Conservation (phyloP, 2,329 filamentous ascomycete species). For the Mariannaea elegans region DNA sequence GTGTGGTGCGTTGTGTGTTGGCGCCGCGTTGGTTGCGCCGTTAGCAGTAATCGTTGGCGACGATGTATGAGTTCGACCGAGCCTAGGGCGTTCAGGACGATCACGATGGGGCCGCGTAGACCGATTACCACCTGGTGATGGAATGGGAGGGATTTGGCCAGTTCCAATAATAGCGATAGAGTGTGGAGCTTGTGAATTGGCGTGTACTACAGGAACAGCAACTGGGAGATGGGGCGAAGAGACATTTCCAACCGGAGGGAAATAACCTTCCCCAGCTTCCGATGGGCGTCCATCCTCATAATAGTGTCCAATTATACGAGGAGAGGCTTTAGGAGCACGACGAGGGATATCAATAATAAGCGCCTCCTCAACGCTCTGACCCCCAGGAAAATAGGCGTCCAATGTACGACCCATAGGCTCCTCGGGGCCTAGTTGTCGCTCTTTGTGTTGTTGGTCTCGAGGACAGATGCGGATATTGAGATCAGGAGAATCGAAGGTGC, state of each 20-base stretch:
- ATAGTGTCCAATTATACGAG: conserved; percentile 55
- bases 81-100: conserved; percentile 66
- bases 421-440: conserved; percentile 83
- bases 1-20: conserved; percentile 47
- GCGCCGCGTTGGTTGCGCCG: conserved; percentile 48
- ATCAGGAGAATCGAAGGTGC: conserved; percentile 90
- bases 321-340: conserved; percentile 81
- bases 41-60: conserved; percentile 76
- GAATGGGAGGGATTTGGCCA: conserved; percentile 80
- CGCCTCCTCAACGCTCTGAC: conserved; percentile 88
- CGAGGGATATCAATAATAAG: conserved; percentile 89
- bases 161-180: conserved; percentile 85
- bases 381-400: conserved; percentile 84
- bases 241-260: conserved; percentile 70
- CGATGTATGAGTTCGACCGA: conserved; percentile 78
- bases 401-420: conserved; percentile 82
- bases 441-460: conserved; percentile 70
- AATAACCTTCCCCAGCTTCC: conserved; percentile 82
- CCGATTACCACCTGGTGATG: conserved; percentile 79
- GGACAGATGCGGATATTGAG: conserved; percentile 80
- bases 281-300: conserved; percentile 71
- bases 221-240: conserved; percentile 52
- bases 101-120: conserved; percentile 63
- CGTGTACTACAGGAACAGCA: conserved; percentile 48
- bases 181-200: conserved; percentile 53